phyloP scores from a whole-genome alignment of 2,329 filamentous ascomycete genomes.

The Cordyceps cateniannulata region DNA sequence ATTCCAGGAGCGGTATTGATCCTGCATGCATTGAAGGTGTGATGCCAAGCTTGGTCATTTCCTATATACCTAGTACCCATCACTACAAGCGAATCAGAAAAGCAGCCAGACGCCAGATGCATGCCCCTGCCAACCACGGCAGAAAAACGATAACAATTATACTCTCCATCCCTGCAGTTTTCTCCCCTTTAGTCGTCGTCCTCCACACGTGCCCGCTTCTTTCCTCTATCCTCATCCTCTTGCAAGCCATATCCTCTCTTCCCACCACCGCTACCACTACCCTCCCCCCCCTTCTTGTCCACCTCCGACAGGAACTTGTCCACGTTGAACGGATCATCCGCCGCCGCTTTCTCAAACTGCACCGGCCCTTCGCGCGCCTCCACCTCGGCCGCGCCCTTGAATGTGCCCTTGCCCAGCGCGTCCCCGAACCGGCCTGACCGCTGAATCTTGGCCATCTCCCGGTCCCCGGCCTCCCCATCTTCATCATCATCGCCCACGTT shows the following conservation, averaged over 20 bases:
- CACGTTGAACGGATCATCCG: conserved; percentile 81
- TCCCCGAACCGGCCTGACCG: conserved; percentile 79
- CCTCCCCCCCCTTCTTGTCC: conserved; percentile 45
- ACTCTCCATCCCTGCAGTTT: neutral
- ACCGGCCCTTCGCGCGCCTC: conserved; percentile 88
- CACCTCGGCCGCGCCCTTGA: conserved; percentile 77
- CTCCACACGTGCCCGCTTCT: conserved; percentile 72
- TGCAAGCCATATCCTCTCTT: conserved; percentile 75
- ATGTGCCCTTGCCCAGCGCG: conserved; percentile 80
- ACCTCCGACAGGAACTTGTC: conserved; percentile 87
- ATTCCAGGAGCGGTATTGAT: too few species aligned
- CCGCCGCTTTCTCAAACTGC: conserved; percentile 92
- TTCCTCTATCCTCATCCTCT: conserved; percentile 51
- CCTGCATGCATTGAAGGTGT: too few species aligned
- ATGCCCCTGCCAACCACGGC: neutral
- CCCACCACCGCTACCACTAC: neutral
- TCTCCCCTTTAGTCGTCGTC: conserved; percentile 35
- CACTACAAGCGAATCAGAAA: neutral
- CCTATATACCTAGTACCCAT: neutral
- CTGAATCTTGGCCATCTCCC: conserved; percentile 81
- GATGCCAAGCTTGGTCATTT: neutral
- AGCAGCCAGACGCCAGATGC: conserved; percentile 5
- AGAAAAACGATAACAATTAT: neutral
- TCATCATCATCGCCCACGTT: conserved; percentile 71
- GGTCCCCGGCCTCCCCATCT: conserved; percentile 71